phyloP scores from a whole-genome alignment of 1,284 basidiomycete genomes.

The Leccinum huronense region DNA sequence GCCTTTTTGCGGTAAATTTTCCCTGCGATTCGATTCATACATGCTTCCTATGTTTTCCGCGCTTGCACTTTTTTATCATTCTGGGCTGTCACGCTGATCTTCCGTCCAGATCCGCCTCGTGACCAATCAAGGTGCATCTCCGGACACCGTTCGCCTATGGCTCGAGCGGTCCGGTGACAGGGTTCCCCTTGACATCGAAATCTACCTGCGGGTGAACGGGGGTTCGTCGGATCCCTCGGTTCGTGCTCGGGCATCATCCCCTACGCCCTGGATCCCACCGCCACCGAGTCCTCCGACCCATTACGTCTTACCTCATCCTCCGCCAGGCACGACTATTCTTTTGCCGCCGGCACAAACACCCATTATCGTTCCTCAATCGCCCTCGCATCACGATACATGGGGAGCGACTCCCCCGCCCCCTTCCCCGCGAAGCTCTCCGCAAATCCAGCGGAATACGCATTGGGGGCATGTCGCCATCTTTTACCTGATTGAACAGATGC shows the following conservation, averaged over 20 bases:
- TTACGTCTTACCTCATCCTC: slow-evolving; percentile 42
- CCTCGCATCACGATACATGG: slow-evolving; percentile 36
- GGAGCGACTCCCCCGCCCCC: slow-evolving; percentile 29
- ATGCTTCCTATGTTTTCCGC: slow-evolving; percentile 9
- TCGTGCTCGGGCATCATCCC: slow-evolving; percentile 35
- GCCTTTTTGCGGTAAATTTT: slow-evolving; percentile 12
- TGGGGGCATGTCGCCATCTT: slow-evolving; percentile 78
- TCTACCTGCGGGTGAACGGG: slow-evolving; percentile 58
- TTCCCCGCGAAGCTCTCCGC: slow-evolving; percentile 28
- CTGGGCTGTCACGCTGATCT: slow-evolving; percentile 7
- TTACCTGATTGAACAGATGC: slow-evolving; percentile 74
- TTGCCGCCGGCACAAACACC: slow-evolving; percentile 41
- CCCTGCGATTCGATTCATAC: slow-evolving; percentile 3
- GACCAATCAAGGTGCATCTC: slow-evolving; percentile 63
- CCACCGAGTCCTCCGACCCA: slow-evolving; percentile 36
- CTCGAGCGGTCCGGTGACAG: slow-evolving; percentile 68
- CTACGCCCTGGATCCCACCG: slow-evolving; percentile 40
- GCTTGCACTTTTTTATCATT: slow-evolving; percentile 9
- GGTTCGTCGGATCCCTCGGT: slow-evolving; percentile 24
- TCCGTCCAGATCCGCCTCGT: slow-evolving; percentile 61
- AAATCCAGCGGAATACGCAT: slow-evolving; percentile 48
- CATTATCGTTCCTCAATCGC: slow-evolving; percentile 37
- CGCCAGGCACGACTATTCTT: slow-evolving; percentile 34
- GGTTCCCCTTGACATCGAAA: slow-evolving; percentile 73
- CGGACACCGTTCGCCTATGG: slow-evolving; percentile 78